phyloP scores from a whole-genome alignment of 768 basidiomycete species.

The Suillus sp. region DNA sequence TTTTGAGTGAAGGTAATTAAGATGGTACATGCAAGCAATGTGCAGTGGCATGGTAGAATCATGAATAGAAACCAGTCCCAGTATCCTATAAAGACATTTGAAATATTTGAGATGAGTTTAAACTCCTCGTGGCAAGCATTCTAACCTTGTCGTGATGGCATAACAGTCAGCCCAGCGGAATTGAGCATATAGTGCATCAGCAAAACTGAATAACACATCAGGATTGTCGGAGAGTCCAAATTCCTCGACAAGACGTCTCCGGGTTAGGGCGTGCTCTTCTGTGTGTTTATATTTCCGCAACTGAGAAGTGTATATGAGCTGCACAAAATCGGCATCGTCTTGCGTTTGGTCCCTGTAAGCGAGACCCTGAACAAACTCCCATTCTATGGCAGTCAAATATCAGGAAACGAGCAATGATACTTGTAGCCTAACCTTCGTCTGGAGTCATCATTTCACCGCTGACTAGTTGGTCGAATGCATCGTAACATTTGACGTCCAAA shows the following conservation, averaged over 20 bases:
- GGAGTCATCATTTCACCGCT: conserved; percentile 95
- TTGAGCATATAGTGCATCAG: conserved; percentile 84
- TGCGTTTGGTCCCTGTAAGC: conserved; percentile 81
- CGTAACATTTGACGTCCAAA: conserved; percentile 96
- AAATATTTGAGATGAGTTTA: conserved; percentile 1
- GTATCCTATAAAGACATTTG: conserved; percentile 56
- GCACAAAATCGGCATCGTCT: conserved; percentile 89
- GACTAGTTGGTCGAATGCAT: conserved; percentile 88
- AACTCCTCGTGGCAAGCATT: conserved; percentile 7
- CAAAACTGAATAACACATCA: conserved; percentile 88
- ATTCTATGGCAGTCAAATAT: conserved; percentile 59
- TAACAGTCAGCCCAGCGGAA: conserved; percentile 96
- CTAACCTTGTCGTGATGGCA: conserved; percentile 77
- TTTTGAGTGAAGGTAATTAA: conserved; percentile 87
- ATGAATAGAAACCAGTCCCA: conserved; percentile 83
- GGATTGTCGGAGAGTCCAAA: conserved; percentile 89
- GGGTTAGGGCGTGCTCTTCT: conserved; percentile 77
- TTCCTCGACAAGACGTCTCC: conserved; percentile 78
- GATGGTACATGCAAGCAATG: conserved; percentile 97
- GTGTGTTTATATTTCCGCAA: conserved; percentile 89
- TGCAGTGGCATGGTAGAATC: conserved; percentile 90
- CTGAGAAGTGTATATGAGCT: conserved; percentile 89
- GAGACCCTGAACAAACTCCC: conserved; percentile 91
- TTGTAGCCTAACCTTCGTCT: conserved; percentile 78
- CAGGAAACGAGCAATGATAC: background rate